Conservation (phyloP, 345 rosid species). For the Cochlearia excelsa region DNA sequence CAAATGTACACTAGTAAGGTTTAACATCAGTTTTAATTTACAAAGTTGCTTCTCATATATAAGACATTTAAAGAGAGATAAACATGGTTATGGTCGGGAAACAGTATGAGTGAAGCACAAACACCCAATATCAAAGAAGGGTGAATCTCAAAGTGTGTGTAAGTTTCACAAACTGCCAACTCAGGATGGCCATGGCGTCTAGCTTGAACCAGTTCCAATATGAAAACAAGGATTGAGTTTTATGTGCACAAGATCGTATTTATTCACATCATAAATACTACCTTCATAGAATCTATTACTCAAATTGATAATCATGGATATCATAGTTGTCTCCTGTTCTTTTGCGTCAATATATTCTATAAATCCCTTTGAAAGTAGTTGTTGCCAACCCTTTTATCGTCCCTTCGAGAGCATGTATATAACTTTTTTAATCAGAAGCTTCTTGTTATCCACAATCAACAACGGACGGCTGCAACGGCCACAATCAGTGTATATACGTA, state of each 20-base stretch:
- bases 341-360: conserved; percentile 95
- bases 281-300: conserved; percentile 31
- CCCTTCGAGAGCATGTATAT: conserved; percentile 79
- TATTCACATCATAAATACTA: background rate
- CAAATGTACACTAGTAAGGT: too few relatives aligned
- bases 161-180: background rate
- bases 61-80: conserved; percentile 17
- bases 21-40: too few relatives aligned
- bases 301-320: conserved; percentile 96
- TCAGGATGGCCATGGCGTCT: conserved; percentile 22
- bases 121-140: too few relatives aligned
- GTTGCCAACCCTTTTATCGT: conserved; percentile 93
- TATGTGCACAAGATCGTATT: background rate
- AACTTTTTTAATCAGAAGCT: conserved; percentile 81
- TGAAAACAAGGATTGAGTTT: background rate
- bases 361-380: conserved; percentile 79
- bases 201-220: background rate
- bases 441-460: conserved; percentile 91
- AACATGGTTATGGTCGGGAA: conserved; percentile 97
- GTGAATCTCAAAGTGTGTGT: background rate
- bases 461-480: conserved; percentile 98
- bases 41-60: background rate
- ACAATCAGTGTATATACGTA: conserved; percentile 90
- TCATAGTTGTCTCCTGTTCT: conserved; percentile 99
- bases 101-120: conserved; percentile 88